phyloP scores from a whole-genome alignment of 306 rosid genomes.

The Adenanthera pavonina region DNA sequence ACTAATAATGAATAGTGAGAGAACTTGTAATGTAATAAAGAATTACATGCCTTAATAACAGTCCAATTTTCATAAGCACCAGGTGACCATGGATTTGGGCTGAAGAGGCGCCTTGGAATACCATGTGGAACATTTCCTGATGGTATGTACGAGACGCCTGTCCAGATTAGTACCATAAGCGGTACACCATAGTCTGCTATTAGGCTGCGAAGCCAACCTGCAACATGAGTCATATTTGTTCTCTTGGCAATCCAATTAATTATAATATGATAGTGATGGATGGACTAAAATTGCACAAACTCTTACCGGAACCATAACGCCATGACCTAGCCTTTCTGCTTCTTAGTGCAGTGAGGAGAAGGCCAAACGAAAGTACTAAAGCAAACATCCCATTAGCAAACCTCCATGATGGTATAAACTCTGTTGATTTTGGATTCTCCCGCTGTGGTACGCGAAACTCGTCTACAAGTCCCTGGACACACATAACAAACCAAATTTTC shows the following conservation, averaged over 20 bases:
- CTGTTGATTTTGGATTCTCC: conserved; percentile 49
- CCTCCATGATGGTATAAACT: conserved; percentile 89
- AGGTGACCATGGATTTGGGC: conserved; percentile 99
- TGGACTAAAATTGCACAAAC: neutral
- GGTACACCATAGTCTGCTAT: conserved; percentile 98
- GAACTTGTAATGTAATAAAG: neutral
- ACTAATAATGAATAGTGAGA: neutral
- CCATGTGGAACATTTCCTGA: conserved; percentile 73
- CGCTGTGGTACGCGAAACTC: conserved; percentile 81
- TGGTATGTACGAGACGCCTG: conserved; percentile 89
- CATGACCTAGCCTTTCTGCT: conserved; percentile 97
- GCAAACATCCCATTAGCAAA: conserved; percentile 99
- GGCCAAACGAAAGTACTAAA: conserved; percentile 95
- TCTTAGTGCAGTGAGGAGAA: conserved; percentile 80
- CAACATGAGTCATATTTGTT: neutral
- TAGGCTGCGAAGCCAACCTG: conserved; percentile 91
- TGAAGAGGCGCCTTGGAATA: conserved; percentile 88
- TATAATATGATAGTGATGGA: neutral
- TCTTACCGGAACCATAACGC: conserved; percentile 94
- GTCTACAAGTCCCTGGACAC: conserved; percentile 80
- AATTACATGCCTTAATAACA: conserved; percentile 73
- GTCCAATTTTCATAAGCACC: conserved; percentile 99
- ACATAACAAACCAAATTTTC: neutral
- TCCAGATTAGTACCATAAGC: conserved; percentile 94
- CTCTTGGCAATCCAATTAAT: neutral